Conservation (phyloP, 2,329 filamentous ascomycete genomes). For the Pestalotiopsis sp. region DNA sequence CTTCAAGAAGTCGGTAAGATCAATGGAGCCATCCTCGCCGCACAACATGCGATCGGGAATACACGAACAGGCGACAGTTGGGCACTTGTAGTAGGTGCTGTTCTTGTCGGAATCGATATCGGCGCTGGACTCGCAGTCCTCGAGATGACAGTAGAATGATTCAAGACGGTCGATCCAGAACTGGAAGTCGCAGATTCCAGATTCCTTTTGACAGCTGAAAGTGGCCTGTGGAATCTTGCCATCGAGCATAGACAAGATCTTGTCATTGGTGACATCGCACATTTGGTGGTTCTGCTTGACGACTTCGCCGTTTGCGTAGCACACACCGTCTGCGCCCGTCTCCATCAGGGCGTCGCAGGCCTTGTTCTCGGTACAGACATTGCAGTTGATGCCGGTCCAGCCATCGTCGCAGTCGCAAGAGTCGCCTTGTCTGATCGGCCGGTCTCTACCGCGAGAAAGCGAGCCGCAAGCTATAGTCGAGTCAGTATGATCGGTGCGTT, state of each 20-base stretch:
- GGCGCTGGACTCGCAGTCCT: slow-evolving; percentile 75
- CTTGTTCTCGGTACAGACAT: slow-evolving; percentile 82
- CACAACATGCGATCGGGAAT: slow-evolving; percentile 92
- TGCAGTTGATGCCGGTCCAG: slow-evolving; percentile 98
- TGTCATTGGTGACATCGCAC: slow-evolving; percentile 94
- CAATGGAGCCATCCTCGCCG: slow-evolving; percentile 86
- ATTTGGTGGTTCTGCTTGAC: slow-evolving; percentile 97
- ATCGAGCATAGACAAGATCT: slow-evolving; percentile 86
- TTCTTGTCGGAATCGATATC: slow-evolving; percentile 73
- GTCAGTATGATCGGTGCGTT: slow-evolving; percentile 14
- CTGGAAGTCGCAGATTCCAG: slow-evolving; percentile 87
- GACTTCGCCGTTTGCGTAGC: slow-evolving; percentile 87
- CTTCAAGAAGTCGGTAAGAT: slow-evolving; percentile 86
- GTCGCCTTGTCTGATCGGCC: slow-evolving; percentile 71
- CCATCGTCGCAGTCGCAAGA: slow-evolving; percentile 87
- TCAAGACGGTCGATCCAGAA: slow-evolving; percentile 96
- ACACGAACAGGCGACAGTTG: slow-evolving; percentile 84
- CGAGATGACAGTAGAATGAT: slow-evolving; percentile 93
- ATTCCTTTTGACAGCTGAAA: slow-evolving; percentile 81
- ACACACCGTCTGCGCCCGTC: slow-evolving; percentile 78
- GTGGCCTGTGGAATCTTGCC: slow-evolving; percentile 89
- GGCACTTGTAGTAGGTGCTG: slow-evolving; percentile 81
- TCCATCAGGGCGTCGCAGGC: slow-evolving; percentile 91
- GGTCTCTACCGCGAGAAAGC: slow-evolving; percentile 77
- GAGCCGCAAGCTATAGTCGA: slow-evolving; percentile 74